Evolutionary conservation across 805 yeast genomes (phyloP), one percentile per base, ranked within the genome.

Genomic region (Sungouiella blattae): DNA sequence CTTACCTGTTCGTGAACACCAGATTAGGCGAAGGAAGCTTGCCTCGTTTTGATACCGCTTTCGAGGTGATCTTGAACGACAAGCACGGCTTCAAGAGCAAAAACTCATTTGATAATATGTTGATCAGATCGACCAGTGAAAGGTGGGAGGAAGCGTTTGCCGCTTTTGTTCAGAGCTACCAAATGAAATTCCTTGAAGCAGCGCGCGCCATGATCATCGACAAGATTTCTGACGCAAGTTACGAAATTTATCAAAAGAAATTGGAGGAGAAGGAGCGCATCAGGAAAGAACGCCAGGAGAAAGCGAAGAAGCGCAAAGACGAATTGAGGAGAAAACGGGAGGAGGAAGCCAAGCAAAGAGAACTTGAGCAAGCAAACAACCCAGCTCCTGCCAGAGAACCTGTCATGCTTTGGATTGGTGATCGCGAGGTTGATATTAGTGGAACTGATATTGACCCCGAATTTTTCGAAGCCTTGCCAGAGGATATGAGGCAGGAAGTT

Each of bases 361-460:
- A 36, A 9, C 27, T 34, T 11, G 45, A 35, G 11, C 36, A 33
- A 14, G 38, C 34, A 1, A 13, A 18, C 8, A 23, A 34, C 4
- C 25, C 26, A 2, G 15, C 26, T 17, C 28, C 28, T 11, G 17
- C 6, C 7, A 42, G 43, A 3, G 69, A 58, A 6, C 89, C 94
- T 0, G 68, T 84, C 0, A 73, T 71, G 64, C 87, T 89, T 3
- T 67, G 67, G 9, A 82, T 89, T 45, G 88, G 87, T 24, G 94
- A 83, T 16, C 61, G 81, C 18, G 79, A 80, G 33, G 88, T 89
- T 23, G 94, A 89, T 53, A 84, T 89, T 24, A 75, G 89, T 26
- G 95, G 93, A 0, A 80, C 95, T 3, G 96, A 86, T 36, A 87
- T 89, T 39, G 97, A 89, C 60, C 95, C 95, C 0, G 91, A 85